Conservation (phyloP, 495 filamentous ascomycete species). For the Talaromyces trachyspermus region DNA sequence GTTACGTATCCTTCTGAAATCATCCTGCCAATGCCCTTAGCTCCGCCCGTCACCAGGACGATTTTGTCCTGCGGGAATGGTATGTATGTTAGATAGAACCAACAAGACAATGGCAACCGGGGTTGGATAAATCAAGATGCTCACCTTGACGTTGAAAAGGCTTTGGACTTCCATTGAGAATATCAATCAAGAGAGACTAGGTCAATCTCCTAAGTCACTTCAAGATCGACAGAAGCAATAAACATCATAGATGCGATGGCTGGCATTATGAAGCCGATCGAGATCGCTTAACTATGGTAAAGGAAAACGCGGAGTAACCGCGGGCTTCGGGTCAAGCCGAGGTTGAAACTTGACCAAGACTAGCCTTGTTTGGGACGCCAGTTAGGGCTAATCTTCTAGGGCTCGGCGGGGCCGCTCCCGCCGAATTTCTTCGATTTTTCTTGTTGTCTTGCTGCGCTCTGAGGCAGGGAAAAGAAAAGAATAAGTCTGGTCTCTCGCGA, state of each 20-base stretch:
- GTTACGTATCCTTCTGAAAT: constrained; percentile 70
- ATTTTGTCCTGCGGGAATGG: constrained; percentile 60
- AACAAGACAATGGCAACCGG: constrained; percentile 17
- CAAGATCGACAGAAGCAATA: background rate
- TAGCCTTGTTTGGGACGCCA: constrained; percentile 17
- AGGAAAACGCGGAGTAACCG: background rate
- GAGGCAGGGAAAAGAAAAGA: background rate
- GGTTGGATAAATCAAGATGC: constrained; percentile 6
- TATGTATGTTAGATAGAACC: too few relatives aligned
- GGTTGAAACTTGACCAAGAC: constrained; percentile 10
- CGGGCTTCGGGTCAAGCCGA: constrained; percentile 13
- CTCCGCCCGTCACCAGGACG: constrained; percentile 65
- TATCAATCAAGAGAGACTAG: constrained; percentile 5
- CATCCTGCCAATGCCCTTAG: constrained; percentile 71
- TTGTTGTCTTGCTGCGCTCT: background rate
- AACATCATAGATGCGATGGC: background rate
- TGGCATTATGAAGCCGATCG: constrained; percentile 2
- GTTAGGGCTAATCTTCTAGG: constrained; percentile 24
- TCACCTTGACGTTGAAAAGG: constrained; percentile 54
- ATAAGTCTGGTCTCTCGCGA: too few relatives aligned
- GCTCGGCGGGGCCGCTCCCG: constrained; percentile 25
- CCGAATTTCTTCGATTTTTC: background rate
- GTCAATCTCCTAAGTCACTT: background rate
- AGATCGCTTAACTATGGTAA: too few relatives aligned
- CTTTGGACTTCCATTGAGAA: constrained; percentile 44